Percentiles rank a stretch among this genome's conserved stretches.
phyloP scores from a whole-genome alignment of 2,329 filamentous ascomycete genomes.

The Penicillium sp. region DNA sequence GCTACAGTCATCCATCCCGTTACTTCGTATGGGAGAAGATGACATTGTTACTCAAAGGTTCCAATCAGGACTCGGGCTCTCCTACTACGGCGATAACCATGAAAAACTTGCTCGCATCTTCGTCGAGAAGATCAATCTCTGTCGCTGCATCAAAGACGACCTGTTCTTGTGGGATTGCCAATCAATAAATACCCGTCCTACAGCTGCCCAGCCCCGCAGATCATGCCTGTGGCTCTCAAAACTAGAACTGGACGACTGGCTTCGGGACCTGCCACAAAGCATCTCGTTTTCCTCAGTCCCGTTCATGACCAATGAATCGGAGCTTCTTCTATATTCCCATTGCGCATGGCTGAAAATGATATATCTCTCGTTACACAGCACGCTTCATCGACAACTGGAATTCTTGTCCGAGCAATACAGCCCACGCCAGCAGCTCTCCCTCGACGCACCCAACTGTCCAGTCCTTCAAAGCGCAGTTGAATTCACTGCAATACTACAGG shows the following conservation, averaged over 20 bases:
- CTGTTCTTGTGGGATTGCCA: slow-evolving; percentile 43
- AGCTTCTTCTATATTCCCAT: slow-evolving; percentile 60
- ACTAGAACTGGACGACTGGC: slow-evolving; percentile 13
- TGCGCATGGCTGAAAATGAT: slow-evolving; percentile 82
- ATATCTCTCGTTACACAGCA: slow-evolving; percentile 81
- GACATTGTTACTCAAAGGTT: not conserved
- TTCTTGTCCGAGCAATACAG: slow-evolving; percentile 42
- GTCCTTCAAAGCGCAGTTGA: slow-evolving; percentile 64
- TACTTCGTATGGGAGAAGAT: slow-evolving; percentile 62
- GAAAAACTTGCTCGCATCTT: slow-evolving; percentile 76
- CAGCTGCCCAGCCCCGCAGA: not conserved
- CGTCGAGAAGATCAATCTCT: slow-evolving; percentile 81
- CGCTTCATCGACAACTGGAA: slow-evolving; percentile 82
- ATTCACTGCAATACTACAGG: slow-evolving; percentile 72
- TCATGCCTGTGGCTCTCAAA: slow-evolving; percentile 7
- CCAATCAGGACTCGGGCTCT: not conserved
- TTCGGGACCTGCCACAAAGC: slow-evolving; percentile 23
- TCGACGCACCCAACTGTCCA: not conserved
- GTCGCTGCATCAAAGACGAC: slow-evolving; percentile 79
- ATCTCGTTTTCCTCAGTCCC: slow-evolving; percentile 47
- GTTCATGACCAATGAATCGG: slow-evolving; percentile 53
- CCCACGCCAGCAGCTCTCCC: slow-evolving; percentile 3
- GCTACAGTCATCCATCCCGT: slow-evolving; percentile 81
- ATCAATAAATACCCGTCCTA: not conserved
- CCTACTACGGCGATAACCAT: slow-evolving; percentile 58